These are phyloP conservation scores for Wickerhamiella cacticola DNA, from an alignment of 805 yeast genomes.

Conservation along the genomic window DNA sequence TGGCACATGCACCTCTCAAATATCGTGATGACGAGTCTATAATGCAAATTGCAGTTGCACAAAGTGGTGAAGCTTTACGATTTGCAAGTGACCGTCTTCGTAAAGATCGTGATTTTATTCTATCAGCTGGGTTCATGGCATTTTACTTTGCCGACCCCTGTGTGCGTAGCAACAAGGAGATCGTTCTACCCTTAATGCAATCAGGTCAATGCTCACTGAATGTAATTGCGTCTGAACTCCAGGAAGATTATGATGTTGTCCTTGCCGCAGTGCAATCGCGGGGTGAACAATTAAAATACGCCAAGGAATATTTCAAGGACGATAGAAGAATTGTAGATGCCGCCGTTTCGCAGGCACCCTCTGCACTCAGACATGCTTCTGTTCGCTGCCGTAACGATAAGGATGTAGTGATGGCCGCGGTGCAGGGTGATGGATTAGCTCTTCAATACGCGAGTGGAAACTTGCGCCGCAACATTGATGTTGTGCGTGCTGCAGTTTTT, in stretches of 20 bases:
- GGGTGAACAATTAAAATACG: not conserved
- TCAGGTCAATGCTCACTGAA: not conserved
- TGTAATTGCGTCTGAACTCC: not conserved
- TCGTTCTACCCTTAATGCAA: not conserved
- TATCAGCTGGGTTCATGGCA: not conserved
- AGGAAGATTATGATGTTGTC: not conserved
- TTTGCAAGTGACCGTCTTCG: slow-evolving; percentile 4
- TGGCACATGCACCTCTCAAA: not conserved
- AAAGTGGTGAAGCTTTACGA: not conserved
- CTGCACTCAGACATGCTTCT: not conserved
- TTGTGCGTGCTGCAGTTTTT: not conserved
- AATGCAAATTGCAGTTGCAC: not conserved
- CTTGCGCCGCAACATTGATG: not conserved
- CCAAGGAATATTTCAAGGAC: not conserved
- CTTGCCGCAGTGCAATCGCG: not conserved
- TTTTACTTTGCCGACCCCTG: not conserved
- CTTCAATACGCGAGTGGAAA: not conserved
- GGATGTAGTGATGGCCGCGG: not conserved
- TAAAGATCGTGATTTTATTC: not conserved
- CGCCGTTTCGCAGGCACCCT: not conserved
- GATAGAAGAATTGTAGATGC: not conserved
- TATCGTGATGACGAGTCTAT: not conserved
- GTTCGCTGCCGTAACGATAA: slow-evolving; percentile 2
- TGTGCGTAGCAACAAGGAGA: not conserved
- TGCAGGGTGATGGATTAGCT: not conserved